phyloP scores from a whole-genome alignment of 768 basidiomycete genomes.

The Megacollybia marginata region DNA sequence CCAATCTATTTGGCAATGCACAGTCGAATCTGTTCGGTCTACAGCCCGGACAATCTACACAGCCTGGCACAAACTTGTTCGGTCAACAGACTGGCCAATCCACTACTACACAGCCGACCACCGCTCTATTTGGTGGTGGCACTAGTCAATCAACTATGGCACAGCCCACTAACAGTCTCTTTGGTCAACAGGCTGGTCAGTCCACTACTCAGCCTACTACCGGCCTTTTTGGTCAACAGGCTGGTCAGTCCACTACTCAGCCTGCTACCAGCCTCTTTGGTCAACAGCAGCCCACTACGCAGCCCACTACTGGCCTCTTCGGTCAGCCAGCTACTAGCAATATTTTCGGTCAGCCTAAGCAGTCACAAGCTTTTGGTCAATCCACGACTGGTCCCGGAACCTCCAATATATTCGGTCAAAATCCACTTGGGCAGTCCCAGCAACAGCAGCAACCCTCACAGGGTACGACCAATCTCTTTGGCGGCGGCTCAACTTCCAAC shows the following conservation, averaged over 20 bases:
- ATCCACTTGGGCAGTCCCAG: conserved; percentile 11
- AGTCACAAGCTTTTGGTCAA: conserved; percentile 8
- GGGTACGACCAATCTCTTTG: conserved; percentile 21
- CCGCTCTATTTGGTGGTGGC: conserved; percentile 2
- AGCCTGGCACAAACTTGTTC: conserved; percentile 6
- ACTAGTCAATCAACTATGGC: too few relatives aligned
- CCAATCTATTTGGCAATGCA: too few relatives aligned
- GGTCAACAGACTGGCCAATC: conserved; percentile 4
- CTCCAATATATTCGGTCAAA: conserved; percentile 7
- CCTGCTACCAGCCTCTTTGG: conserved; percentile 10
- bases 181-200: conserved; percentile 8
- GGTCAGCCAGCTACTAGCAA: conserved; percentile 17
- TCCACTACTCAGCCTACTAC: conserved; percentile 1
- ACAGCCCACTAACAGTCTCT: conserved; percentile 1
- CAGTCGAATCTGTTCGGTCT: too few relatives aligned
- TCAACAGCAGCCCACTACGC: conserved; percentile 1
- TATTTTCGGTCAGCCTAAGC: conserved; percentile 26
- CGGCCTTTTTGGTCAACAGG: conserved; percentile 22
- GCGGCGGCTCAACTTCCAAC: conserved; percentile 8
- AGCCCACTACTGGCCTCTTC: conserved; percentile 14
- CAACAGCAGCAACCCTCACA: conserved; percentile 17
- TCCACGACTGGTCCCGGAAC: conserved; percentile 21
- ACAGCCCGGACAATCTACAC: too few relatives aligned
- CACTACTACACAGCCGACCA: conserved; percentile 3
- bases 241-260: conserved; percentile 4